These are phyloP conservation scores for Boletus subparvulus DNA, from an alignment of 768 basidiomycete species.

Conservation along the genomic window DNA sequence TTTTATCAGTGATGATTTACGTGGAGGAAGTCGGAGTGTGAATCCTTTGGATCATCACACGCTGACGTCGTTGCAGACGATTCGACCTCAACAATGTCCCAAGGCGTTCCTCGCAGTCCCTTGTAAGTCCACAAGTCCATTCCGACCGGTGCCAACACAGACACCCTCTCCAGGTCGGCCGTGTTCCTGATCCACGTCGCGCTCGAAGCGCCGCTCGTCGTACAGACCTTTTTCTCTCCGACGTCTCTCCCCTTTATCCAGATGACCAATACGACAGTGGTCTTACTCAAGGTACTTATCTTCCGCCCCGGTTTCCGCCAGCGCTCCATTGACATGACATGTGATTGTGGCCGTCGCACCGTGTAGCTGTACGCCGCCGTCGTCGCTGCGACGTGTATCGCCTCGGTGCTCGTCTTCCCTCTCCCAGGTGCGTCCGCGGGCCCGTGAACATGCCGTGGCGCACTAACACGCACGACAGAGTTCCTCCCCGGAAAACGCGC, in stretches of 20 bases:
- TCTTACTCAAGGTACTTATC: conserved; percentile 64
- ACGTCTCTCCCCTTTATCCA: conserved; percentile 68
- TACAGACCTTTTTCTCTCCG: conserved; percentile 73
- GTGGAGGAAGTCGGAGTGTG: conserved; percentile 24
- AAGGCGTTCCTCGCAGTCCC: conserved; percentile 35
- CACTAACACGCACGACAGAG: conserved; percentile 41
- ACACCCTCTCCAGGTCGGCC: conserved; percentile 43
- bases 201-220: conserved; percentile 71
- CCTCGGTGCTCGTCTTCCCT: conserved; percentile 59
- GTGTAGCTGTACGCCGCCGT: conserved; percentile 68
- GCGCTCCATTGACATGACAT: not conserved
- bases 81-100: conserved; percentile 12
- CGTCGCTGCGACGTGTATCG: conserved; percentile 58
- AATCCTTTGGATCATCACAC: conserved; percentile 2
- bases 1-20: conserved; percentile 24
- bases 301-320: not conserved
- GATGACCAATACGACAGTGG: conserved; percentile 78
- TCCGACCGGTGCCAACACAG: not conserved
- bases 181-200: conserved; percentile 81
- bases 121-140: conserved; percentile 33
- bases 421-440: conserved; percentile 59
- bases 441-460: no score
- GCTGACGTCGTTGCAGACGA: not conserved
- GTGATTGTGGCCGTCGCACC: no score
- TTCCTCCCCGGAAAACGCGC: conserved; percentile 86